Evolutionary conservation across 148 eudicot species (phyloP).

Genomic region (Rhododendron williamsianum): DNA sequence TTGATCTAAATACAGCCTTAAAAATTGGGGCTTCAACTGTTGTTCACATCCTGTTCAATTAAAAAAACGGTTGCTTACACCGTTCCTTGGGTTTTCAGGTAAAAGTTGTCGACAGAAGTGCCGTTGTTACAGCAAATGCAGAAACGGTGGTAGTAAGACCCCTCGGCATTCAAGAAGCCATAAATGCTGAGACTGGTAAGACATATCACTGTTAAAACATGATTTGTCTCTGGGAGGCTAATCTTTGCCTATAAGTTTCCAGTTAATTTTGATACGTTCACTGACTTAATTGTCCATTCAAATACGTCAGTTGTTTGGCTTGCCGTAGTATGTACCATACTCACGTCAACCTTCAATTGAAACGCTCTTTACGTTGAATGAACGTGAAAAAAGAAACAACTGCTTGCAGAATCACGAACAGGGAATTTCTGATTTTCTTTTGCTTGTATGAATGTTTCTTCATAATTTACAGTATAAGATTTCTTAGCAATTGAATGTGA

Average conservation of each 20-base stretch:
- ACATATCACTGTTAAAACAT: not conserved
- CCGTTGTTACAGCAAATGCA: conserved; percentile 80
- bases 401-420: not conserved
- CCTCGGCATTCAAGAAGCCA: conserved; percentile 81
- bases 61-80: not conserved
- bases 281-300: not conserved
- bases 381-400: not conserved
- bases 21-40: not conserved
- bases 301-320: not conserved
- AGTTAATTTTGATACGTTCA: not conserved
- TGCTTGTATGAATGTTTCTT: not conserved
- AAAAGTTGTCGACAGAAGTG: conserved; percentile 78
- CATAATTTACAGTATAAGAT: not conserved
- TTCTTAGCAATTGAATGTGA: not conserved
- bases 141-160: conserved; percentile 80
- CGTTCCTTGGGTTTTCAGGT: conserved; percentile 43
- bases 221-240: not conserved
- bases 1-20: not conserved
- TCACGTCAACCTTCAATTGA: not conserved
- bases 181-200: conserved; percentile 70
- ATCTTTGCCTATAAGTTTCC: not conserved
- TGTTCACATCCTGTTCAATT: not conserved
- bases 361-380: not conserved
- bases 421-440: not conserved
- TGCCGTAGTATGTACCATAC: not conserved